Evolutionary conservation across 805 yeast genomes (phyloP).

Genomic region (Dipodascopsis tothii): DNA sequence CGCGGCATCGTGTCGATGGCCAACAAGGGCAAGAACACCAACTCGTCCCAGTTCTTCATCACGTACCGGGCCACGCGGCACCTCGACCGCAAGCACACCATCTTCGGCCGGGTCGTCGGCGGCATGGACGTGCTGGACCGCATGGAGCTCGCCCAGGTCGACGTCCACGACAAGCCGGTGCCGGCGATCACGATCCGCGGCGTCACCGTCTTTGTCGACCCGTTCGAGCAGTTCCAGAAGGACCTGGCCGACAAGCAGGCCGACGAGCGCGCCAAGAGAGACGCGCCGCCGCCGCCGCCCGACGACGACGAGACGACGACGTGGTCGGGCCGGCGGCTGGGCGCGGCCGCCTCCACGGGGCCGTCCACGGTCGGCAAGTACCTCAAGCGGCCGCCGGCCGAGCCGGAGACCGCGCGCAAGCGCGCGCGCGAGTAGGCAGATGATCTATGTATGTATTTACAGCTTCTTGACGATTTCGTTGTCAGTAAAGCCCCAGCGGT

Average conservation of each 20-base stretch:
- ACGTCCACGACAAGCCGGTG: conserved; percentile 18
- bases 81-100: conserved; percentile 51
- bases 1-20: conserved; percentile 87
- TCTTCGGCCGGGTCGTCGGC: conserved; percentile 46
- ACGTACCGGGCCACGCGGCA: conserved; percentile 70
- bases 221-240: conserved; percentile 17
- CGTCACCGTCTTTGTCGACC: conserved; percentile 21
- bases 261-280: conserved; percentile 6
- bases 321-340: conserved; percentile 15
- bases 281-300: too few relatives aligned
- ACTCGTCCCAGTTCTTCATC: conserved; percentile 85
- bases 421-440: too few relatives aligned
- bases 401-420: too few relatives aligned
- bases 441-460: too few relatives aligned
- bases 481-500: conserved; percentile 1
- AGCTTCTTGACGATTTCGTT: neutral
- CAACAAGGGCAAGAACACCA: conserved; percentile 86
- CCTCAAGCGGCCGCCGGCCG: neutral
- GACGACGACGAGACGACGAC: conserved; percentile 9
- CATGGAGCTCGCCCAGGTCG: conserved; percentile 33
- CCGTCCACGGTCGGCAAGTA: conserved; percentile 3
- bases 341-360: too few relatives aligned
- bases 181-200: conserved; percentile 14
- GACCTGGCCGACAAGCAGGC: conserved; percentile 14
- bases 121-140: conserved; percentile 46